Base-by-base conservation (phyloP, 164 flowering plant genomes). In the Houttuynia cordata region DNA sequence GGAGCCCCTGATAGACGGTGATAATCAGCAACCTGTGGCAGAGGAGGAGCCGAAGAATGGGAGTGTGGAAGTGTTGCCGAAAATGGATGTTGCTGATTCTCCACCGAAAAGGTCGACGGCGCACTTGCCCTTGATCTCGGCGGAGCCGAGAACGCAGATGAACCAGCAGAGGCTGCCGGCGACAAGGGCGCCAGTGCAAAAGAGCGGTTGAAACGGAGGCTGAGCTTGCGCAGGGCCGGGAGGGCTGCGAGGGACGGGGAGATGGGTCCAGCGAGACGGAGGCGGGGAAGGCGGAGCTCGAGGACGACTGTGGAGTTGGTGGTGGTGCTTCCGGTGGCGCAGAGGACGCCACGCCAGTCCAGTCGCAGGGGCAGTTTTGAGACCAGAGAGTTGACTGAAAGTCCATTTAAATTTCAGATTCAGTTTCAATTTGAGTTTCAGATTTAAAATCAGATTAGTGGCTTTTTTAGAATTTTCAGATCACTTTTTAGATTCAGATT, bases 281-380 rank as follows among this genome's bases (percentile, higher is more conserved):
- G 81, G 7, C 83, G 76, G 34, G 96, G 94, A 0, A 93, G 74
- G 2, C 94, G 87, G 64, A 93, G 79, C 70, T 90, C 87, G n/a
- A 57, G 61, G 50, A 93, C 99, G 14, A 79, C 71, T 75, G 63
- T 65, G 4, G 6, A 30, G 6, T 30, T 30, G 41, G 60, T 21
- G 41, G 62, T 18, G 82, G n/a, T n/a, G n/a, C n/a, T n/a, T n/a
- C n/a, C n/a, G n/a, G n/a, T n/a, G 55, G 51, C 68, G 64, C 99
- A 93, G 23, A 24, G 17, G 53, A 93, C 70, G 49, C 98, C 98
- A 21, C 80, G 83, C 98, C 98, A 93, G n/a, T n/a, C n/a, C n/a
- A n/a, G 76, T 90, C 94, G 57, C 98, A 92, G 8, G 98, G 98
- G 40, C n/a, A n/a, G n/a, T n/a, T n/a, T n/a, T n/a, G n/a, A n/a